Percentiles rank a stretch among this genome's conserved stretches.
Evolutionary conservation across 495 filamentous ascomycete genomes (phyloP).

Genomic region (Geoglossum glabrum): DNA sequence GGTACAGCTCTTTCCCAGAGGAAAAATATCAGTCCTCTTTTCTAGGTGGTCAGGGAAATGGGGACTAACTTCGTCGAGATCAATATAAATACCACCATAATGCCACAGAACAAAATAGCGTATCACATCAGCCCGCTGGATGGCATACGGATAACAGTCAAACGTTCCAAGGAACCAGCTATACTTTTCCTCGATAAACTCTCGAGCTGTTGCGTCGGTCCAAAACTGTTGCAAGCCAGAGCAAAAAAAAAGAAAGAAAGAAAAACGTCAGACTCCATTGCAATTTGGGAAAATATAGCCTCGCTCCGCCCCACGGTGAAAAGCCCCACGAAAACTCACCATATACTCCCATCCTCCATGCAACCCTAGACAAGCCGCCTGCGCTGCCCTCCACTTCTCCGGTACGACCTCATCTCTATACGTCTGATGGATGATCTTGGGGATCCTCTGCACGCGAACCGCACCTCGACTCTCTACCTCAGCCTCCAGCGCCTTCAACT

Average conservation of each 20-base stretch:
- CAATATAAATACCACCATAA: constrained; percentile 2
- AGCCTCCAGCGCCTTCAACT: not conserved
- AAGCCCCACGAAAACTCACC: not conserved
- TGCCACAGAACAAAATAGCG: constrained; percentile 1
- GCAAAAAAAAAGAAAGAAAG: too few species aligned
- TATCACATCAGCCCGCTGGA: constrained; percentile 2
- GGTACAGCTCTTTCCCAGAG: not conserved
- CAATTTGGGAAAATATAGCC: too few species aligned
- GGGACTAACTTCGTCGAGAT: constrained; percentile 6
- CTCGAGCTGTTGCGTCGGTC: not conserved
- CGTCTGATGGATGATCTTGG: constrained; percentile 5
- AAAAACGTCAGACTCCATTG: too few species aligned
- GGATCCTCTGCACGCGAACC: not conserved
- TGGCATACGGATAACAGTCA: not conserved
- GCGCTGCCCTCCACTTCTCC: not conserved
- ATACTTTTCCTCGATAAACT: not conserved
- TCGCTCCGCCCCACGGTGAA: not conserved
- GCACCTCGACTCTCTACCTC: not conserved
- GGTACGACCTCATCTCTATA: not conserved
- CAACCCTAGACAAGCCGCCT: not conserved
- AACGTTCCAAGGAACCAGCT: not conserved
- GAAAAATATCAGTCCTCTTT: too few species aligned
- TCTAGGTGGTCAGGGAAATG: too few species aligned
- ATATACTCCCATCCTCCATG: constrained; percentile 1
- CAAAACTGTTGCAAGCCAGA: constrained; percentile 1